These are phyloP conservation scores for Macrophomina pseudophaseolina DNA, from an alignment of 2,329 filamentous ascomycete genomes.

Conservation along the genomic window DNA sequence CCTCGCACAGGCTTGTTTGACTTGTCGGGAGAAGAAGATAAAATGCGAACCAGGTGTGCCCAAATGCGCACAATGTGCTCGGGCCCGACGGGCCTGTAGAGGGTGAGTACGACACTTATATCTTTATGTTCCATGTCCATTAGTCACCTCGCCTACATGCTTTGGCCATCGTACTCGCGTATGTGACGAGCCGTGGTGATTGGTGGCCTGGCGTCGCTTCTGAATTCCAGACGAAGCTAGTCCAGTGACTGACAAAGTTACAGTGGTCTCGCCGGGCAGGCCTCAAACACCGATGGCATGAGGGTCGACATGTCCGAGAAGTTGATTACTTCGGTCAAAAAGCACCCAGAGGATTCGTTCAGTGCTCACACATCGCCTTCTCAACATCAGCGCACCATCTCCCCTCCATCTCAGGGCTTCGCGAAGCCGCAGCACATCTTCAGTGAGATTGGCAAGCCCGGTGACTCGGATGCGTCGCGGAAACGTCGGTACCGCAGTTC, in stretches of 20 bases:
- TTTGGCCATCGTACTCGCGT: neutral
- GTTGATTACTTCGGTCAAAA: neutral
- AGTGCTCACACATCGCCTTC: slow-evolving; percentile 10
- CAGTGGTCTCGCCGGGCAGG: slow-evolving; percentile 15
- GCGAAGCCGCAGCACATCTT: slow-evolving; percentile 12
- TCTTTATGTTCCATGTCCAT: neutral
- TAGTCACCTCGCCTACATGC: neutral
- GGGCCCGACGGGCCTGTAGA: slow-evolving; percentile 83
- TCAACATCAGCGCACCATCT: neutral
- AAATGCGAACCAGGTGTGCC: slow-evolving; percentile 90
- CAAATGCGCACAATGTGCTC: slow-evolving; percentile 89
- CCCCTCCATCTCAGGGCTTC: neutral
- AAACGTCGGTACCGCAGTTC: slow-evolving; percentile 24
- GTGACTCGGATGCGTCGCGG: slow-evolving; percentile 7
- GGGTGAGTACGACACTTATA: slow-evolving; percentile 51
- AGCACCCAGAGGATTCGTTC: slow-evolving; percentile 6
- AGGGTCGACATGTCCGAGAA: slow-evolving; percentile 11
- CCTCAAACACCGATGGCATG: slow-evolving; percentile 20
- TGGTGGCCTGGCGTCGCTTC: slow-evolving; percentile 6
- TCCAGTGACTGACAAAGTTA: slow-evolving; percentile 21
- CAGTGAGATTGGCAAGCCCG: slow-evolving; percentile 6
- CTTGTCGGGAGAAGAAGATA: slow-evolving; percentile 96
- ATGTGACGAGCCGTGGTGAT: neutral
- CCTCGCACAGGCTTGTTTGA: slow-evolving; percentile 88
- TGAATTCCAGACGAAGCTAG: neutral